Base-by-base conservation (phyloP, 2,329 filamentous ascomycete species). In the Neopestalotiopsis sp. region DNA sequence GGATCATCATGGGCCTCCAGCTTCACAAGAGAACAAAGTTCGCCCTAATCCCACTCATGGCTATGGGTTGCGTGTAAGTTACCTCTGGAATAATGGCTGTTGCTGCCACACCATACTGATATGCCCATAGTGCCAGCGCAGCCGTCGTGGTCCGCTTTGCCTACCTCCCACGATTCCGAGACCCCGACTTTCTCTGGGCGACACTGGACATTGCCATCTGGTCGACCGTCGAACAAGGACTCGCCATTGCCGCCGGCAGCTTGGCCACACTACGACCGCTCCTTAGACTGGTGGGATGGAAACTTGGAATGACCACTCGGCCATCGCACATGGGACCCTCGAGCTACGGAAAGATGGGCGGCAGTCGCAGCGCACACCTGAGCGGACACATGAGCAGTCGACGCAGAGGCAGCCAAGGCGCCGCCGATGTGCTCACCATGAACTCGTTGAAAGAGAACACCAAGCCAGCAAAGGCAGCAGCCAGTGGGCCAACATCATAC, bases 231-330 rank as follows among this genome's bases (percentile, higher is more conserved):
- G 85, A 87, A 67, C 78, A 82, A 52, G 83, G 82, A 14, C 78
- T 87, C 1, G 83, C 84, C 61, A 82, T 87, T 70, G 81, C 81
- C 4, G 85, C 84, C 6, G 83, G 82, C 14, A 81, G 81, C 28
- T 78, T 84, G 6, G 82, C 84, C 4, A 86, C 84, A 0, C 76
- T 86, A 4, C 82, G 83, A 0, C 85, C 85, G 0, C 77, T 87
- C 4, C 20, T 60, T n/a, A 40, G 52, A 32, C 49, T 66, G 13
- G 30, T 66, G 13, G 63, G 63, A 12, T 66, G 49, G 42, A 66
- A 66, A 24, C 63, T 66, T 13, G 63, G 63, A 10, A 30, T 66
- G 28, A 66, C 63, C 1, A 66, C 24, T 4, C 14, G 49, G 13
- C 63, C 63, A 32, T 66, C 63, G 12, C 34, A 42, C 32, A 13